Evolutionary conservation across 1,284 basidiomycete genomes (phyloP), one percentile per base, ranked within the genome.

Genomic region (Stereum hirsutum): DNA sequence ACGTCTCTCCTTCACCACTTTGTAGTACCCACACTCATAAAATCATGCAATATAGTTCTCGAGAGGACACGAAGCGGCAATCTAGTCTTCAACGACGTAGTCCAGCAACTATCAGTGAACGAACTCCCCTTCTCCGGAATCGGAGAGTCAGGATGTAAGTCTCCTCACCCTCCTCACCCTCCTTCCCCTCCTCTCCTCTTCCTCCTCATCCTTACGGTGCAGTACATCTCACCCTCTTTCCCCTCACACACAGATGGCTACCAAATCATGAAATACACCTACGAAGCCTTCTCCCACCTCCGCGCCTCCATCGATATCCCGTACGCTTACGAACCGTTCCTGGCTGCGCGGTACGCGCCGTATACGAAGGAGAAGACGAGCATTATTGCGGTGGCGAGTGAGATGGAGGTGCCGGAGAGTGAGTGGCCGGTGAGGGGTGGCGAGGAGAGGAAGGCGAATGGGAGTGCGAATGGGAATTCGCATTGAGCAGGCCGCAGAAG

Each of bases 71-170:
- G 56, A 42, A 76, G 74, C 49, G 79, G 77, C 11, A 63, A 63
- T 36, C 54, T 77, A 11, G 57, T 67, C 2, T 64, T 78, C 45
- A 81, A 81, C 43, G 76, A 79, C 46, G 68, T 66, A 0, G 53
- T 73, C 43, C 63, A 72, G 54, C 67, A 78, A 46, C 51, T 78
- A 41, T 48, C 63, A 46, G 55, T 71, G 66, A 51, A 27, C 14
- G 14, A 14, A 14, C 24, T 24, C n/a, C 3, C 7, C 12, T 39
- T 3, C 14, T 10, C 6, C 61, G 17, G 45, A 15, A 57, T 68
- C 19, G 71, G 72, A 26, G 65, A 66, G 43, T 70, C 67, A 7
- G 72, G 72, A 46, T 61, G 67, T 70, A 51, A 51, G 66, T 59
- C n/a, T 19, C 15, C 10, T 17, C 20, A 8, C 32, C 7, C 17